Percentiles rank a stretch among this genome's conserved stretches.
These are phyloP conservation scores for Candida frijolesensis DNA, from an alignment of 1,139 yeast species.

Conservation along the genomic window DNA sequence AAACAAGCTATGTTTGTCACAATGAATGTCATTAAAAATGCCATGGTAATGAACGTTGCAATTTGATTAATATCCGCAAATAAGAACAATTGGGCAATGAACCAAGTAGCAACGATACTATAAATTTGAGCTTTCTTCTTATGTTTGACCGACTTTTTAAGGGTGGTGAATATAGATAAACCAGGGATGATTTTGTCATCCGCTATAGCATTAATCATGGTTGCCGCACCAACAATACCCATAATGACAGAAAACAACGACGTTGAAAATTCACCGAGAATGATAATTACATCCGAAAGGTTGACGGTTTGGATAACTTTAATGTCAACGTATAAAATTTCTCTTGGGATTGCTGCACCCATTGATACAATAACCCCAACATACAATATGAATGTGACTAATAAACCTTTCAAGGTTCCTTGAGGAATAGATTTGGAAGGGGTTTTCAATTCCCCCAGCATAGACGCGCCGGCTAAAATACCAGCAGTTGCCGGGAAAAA, in stretches of 20 bases:
- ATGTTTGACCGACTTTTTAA: conserved; percentile 35
- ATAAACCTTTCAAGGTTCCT: conserved; percentile 84
- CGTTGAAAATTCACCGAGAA: conserved; percentile 89
- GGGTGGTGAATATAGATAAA: conserved; percentile 56
- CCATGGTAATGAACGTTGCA: conserved; percentile 95
- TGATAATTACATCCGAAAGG: conserved; percentile 64
- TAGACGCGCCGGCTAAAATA: conserved; percentile 97
- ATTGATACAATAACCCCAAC: conserved; percentile 74
- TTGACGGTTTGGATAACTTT: conserved; percentile 84
- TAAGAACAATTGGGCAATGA: conserved; percentile 77
- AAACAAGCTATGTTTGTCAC: conserved; percentile 94
- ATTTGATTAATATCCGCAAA: conserved; percentile 91
- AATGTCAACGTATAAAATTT: conserved; percentile 71
- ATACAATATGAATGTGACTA: conserved; percentile 74
- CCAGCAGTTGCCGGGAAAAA: conserved; percentile 99
- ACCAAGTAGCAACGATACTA: conserved; percentile 70
- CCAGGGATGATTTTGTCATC: conserved; percentile 86
- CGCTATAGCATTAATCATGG: conserved; percentile 86
- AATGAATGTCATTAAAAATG: conserved; percentile 91
- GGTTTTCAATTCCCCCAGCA: conserved; percentile 90
- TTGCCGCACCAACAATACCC: conserved; percentile 94
- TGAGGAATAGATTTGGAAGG: conserved; percentile 89
- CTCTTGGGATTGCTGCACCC: conserved; percentile 80
- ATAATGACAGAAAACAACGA: conserved; percentile 89
- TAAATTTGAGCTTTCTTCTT: conserved; percentile 56